Percentiles rank a stretch among this genome's conserved stretches.
Conservation (phyloP, 352 stramenopile genomes). For the Phytophthora cactorum region DNA sequence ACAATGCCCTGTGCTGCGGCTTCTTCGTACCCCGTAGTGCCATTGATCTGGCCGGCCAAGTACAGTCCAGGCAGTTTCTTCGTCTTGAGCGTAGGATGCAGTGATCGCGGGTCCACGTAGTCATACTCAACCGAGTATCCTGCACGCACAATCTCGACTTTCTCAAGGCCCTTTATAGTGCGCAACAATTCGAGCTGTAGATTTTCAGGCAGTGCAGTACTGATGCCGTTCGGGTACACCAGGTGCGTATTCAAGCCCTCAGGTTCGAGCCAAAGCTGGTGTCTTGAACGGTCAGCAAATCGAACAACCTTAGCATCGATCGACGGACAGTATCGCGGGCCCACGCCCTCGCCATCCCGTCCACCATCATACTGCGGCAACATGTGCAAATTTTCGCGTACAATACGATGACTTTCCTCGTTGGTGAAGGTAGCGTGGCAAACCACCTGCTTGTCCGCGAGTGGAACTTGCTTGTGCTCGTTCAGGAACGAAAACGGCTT, state of each 20-base stretch:
- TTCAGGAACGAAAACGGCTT: conserved; percentile 96
- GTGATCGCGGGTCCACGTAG: conserved; percentile 95
- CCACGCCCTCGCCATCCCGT: conserved; percentile 67
- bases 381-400: conserved; percentile 94
- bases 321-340: conserved; percentile 95
- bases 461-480: conserved; percentile 66
- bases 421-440: conserved; percentile 98
- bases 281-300: conserved; percentile 74
- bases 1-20: conserved; percentile 97
- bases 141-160: conserved; percentile 94
- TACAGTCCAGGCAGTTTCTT: conserved; percentile 94
- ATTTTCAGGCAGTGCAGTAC: conserved; percentile 90
- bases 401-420: conserved; percentile 94
- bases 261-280: conserved; percentile 98
- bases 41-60: conserved; percentile 98
- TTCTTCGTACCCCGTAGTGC: conserved; percentile 99
- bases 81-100: conserved; percentile 95
- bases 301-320: conserved; percentile 97
- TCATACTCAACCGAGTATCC: conserved; percentile 99
- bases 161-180: conserved; percentile 96
- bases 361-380: conserved; percentile 93
- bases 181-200: conserved; percentile 96
- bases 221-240: conserved; percentile 99
- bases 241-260: conserved; percentile 97
- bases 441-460: conserved; percentile 81